Evolutionary conservation across 352 stramenopile genomes (phyloP), one percentile per base, ranked within the genome.

Genomic region (Bremia lactucae): DNA sequence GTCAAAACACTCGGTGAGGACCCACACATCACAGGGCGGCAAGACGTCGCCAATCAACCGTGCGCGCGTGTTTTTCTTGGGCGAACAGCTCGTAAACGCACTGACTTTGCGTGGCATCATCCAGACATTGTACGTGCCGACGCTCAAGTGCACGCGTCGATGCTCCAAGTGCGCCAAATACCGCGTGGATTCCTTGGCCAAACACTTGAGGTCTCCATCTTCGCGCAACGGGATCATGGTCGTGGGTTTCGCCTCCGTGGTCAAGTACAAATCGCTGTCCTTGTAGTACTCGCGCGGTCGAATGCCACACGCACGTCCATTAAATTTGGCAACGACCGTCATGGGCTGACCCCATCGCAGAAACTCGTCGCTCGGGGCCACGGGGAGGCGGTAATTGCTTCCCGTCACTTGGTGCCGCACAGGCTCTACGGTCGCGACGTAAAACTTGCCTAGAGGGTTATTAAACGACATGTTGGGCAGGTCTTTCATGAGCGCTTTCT

Each of bases 71-170:
- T 86, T 88, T 49, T 88, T 88, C 51, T 76, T 73, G 2, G 73
- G 71, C 0, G 68, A 85, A 21, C 76, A 62, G 35, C 49, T 74
- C 29, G 71, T 82, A 46, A 88, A 88, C 25, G 62, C 67, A 28
- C 66, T 83, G 26, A 88, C 65, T 39, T 84, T 86, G 33, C 72
- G 72, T 6, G 75, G 76, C 67, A 88, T 67, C 76, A 88, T 88
- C 76, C 76, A 88, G 10, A 88, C 71, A 42, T 86, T 88, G 62
- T 86, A 88, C 9, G 72, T 88, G 19, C 72, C 76, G 5, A 88
- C 57, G 19, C 53, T 71, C 5, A 88, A 23, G 18, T 45, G 49
- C 20, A 87, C 70, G 14, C 71, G 69, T 13, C 68, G 67, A 21
- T 62, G 65, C 29, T 85, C 72, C 11, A 84, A 37, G 26, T 83